Evolutionary conservation across 108 stramenopile species (phyloP), one percentile per base, ranked within the genome.

Genomic region (Phaeodactylum tricornutum): DNA sequence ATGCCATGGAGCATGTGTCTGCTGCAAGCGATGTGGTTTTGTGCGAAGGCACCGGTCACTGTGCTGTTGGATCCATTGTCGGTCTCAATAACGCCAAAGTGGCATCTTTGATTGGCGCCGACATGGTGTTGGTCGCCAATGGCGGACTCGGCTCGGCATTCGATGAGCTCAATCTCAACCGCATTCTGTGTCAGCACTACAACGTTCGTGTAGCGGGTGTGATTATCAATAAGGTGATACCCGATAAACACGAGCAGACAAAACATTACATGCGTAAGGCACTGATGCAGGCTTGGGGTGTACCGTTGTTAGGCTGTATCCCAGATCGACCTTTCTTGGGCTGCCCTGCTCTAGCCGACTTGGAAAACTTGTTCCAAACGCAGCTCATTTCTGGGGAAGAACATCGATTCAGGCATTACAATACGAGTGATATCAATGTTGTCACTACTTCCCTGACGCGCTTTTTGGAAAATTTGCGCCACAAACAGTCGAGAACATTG

Each of bases 21-120:
- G 50, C 49, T 4, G 50, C 52, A 4, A 72, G 68, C 27, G 84
- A 87, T 57, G 64, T 85, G 1, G 71, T 91, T 15, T 61, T 97
- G 25, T 55, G 79, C 22, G 96, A 97, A 55, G 96, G 96, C n/a
- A 97, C 96, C 5, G 96, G 96, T 5, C 94, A 97, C 64, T 87
- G 83, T 35, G 96, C 91, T 19, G 96, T 97, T n/a, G 96, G 96
- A 24, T 81, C 80, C 52, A 85, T 96, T 57, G 92, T 97, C 4
- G 80, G 75, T 54, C 67, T 82, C 37, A 92, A 81, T 71, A 97
- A 97, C 62, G 96, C 96, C 17, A 69, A 93, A 53, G 93, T 96
- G 15, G 96, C 96, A 0, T 65, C 62, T 47, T 39, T 82, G 45
- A 46, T 95, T 15, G 94, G 93, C 22, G 75, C 88, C 5, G 81